Conservation (phyloP, 176 grass and related monocot genomes). For the Cymbopogon citratus region DNA sequence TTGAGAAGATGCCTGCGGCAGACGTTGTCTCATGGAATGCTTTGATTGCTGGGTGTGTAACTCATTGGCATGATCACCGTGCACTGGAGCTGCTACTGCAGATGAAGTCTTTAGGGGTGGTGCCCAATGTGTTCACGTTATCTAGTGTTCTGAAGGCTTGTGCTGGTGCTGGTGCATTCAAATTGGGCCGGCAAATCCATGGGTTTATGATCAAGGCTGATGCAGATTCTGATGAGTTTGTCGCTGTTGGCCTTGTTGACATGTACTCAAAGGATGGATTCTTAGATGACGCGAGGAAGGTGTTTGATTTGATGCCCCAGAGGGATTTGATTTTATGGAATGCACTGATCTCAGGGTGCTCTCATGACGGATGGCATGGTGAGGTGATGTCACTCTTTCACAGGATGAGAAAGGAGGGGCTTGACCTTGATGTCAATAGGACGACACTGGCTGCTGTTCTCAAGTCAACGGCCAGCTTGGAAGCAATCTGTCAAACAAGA, state of each 20-base stretch:
- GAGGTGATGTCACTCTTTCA: constrained; percentile 50
- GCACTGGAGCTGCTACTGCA: constrained; percentile 53
- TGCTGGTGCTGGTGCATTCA: constrained; percentile 41
- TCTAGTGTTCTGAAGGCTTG: constrained; percentile 78
- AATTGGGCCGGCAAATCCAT: constrained; percentile 79
- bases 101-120: constrained; percentile 56
- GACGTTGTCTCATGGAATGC: constrained; percentile 88
- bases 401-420: constrained; percentile 58
- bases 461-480: constrained; percentile 63
- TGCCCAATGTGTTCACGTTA: constrained; percentile 63
- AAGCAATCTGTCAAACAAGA: constrained; percentile 35
- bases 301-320: constrained; percentile 50
- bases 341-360: constrained; percentile 71
- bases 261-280: constrained; percentile 51
- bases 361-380: constrained; percentile 45
- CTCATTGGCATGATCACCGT: constrained; percentile 53
- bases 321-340: constrained; percentile 66
- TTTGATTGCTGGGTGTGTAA: constrained; percentile 70
- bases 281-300: constrained; percentile 51
- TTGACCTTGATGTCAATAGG: constrained; percentile 45
- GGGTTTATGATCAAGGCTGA: constrained; percentile 66
- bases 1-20: constrained; percentile 32
- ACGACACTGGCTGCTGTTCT: constrained; percentile 79
- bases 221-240: constrained; percentile 52
- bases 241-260: constrained; percentile 69